Conservation (phyloP, 2,329 filamentous ascomycete species). For the Coniochaeta sp. region DNA sequence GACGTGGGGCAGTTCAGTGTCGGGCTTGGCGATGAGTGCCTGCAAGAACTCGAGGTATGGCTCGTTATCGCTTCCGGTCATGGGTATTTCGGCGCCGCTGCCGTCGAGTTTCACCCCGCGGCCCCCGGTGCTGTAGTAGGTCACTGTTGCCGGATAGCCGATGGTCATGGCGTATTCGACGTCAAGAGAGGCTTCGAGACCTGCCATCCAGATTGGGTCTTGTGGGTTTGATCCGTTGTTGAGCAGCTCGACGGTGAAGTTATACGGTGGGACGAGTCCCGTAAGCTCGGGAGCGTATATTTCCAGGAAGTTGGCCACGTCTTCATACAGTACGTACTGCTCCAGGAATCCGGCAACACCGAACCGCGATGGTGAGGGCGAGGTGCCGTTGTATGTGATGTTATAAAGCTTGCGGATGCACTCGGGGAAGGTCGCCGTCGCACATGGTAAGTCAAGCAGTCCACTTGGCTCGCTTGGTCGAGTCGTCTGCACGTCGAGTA, state of each 20-base stretch:
- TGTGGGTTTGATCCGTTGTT: conserved; percentile 38
- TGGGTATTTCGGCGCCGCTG: conserved; percentile 24
- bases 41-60: conserved; percentile 49
- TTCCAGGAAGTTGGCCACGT: conserved; percentile 30
- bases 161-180: conserved; percentile 39
- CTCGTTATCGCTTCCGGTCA: conserved; percentile 36
- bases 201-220: conserved; percentile 21
- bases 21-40: conserved; percentile 35
- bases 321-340: conserved; percentile 35
- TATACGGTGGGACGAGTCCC: conserved; percentile 17
- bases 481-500: conserved; percentile 2
- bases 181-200: conserved; percentile 39
- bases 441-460: conserved; percentile 22
- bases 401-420: conserved; percentile 39
- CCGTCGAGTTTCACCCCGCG: conserved; percentile 31
- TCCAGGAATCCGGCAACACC: conserved; percentile 43
- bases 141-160: conserved; percentile 33
- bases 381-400: conserved; percentile 25
- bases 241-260: conserved; percentile 29
- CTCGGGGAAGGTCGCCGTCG: conserved; percentile 23
- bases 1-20: conserved; percentile 43
- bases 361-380: conserved; percentile 27
- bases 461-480: conserved; percentile 4
- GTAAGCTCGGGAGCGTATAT: conserved; percentile 26
- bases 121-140: conserved; percentile 37